Evolutionary conservation across 345 rosid species (phyloP), one percentile per base, ranked within the genome.

Genomic region (Psidium guajava): DNA sequence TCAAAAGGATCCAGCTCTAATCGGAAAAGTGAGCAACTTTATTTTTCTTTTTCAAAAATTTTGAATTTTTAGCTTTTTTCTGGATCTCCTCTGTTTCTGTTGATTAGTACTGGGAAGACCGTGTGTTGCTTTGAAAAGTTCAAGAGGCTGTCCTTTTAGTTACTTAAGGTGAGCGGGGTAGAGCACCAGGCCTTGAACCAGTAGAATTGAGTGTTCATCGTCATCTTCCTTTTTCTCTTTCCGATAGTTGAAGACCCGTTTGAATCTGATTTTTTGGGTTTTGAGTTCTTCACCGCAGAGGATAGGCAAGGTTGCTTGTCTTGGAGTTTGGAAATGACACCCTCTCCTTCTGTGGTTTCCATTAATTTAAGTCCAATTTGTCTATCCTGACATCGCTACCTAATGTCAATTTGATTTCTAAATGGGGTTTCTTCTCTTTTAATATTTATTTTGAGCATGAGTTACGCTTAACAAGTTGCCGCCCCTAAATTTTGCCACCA

Each of bases 11-110:
- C 42, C 22, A 28, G 75, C 15, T 64, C 75, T 64, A 7, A 42
- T 64, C n/a, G 86, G 58, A 82, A 89, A 83, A 91, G 92, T 90
- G 87, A 87, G 93, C 84, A 82, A 11, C 87, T 88, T 88, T 88
- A 87, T 36, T 18, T 77, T 51, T 86, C 90, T 77, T 47, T 86
- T 89, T 75, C 32, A 84, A 64, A 32, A n/a, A n/a, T n/a, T n/a
- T n/a, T n/a, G n/a, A n/a, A n/a, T n/a, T n/a, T n/a, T n/a, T n/a
- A n/a, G n/a, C 8, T 15, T 28, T 32, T 64, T 64, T 49, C 58
- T 44, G 27, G 36, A 64, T 83, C 84, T 83, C 86, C 86, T 81
- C 84, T 82, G 20, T 32, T 49, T 27, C 28, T 50, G 54, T 80
- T 52, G 22, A 51, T 22, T 82, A 9, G 44, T 64, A 32, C 24